Percentiles rank a stretch among this genome's conserved stretches.
Conservation (phyloP, 768 basidiomycete species). For the Chalciporus pseudorubinellus region DNA sequence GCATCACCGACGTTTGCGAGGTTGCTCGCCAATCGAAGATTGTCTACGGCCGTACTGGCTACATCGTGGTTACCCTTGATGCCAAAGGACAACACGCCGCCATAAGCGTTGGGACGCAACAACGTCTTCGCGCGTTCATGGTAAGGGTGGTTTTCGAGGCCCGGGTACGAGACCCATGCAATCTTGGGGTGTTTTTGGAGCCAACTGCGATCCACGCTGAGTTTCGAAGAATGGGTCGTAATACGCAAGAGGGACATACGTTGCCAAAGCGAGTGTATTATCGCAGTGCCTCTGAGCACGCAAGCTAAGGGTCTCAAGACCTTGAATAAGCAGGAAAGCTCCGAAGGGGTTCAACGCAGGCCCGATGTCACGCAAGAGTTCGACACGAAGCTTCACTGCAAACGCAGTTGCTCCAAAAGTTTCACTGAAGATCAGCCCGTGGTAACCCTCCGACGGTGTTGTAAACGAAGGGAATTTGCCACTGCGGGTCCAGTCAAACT, state of each 20-base stretch:
- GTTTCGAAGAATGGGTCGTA: too few relatives aligned
- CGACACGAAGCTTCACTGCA: slow-evolving; percentile 49
- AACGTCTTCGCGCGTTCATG: slow-evolving; percentile 56
- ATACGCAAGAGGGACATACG: slow-evolving; percentile 18
- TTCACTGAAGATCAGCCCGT: slow-evolving; percentile 50
- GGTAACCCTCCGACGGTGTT: slow-evolving; percentile 54
- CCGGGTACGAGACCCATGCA: slow-evolving; percentile 78
- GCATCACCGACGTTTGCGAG: slow-evolving; percentile 71
- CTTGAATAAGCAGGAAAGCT: slow-evolving; percentile 58
- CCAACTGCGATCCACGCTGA: slow-evolving; percentile 30
- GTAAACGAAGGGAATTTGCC: slow-evolving; percentile 58
- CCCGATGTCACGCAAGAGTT: slow-evolving; percentile 53
- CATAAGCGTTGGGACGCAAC: slow-evolving; percentile 52
- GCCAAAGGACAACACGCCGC: slow-evolving; percentile 79
- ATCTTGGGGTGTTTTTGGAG: slow-evolving; percentile 65
- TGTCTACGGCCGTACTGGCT: slow-evolving; percentile 66
- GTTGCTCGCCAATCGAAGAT: slow-evolving; percentile 65
- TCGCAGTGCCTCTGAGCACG: slow-evolving; percentile 56
- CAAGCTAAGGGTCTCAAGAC: slow-evolving; percentile 61
- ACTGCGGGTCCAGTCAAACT: slow-evolving; percentile 54
- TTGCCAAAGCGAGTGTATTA: slow-evolving; percentile 55
- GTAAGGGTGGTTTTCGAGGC: slow-evolving; percentile 59
- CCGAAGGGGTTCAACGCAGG: slow-evolving; percentile 53
- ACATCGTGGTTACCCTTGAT: slow-evolving; percentile 52
- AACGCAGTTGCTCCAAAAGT: slow-evolving; percentile 52